phyloP scores from a whole-genome alignment of 352 stramenopile genomes.

The Paralagenidium karlingii region DNA sequence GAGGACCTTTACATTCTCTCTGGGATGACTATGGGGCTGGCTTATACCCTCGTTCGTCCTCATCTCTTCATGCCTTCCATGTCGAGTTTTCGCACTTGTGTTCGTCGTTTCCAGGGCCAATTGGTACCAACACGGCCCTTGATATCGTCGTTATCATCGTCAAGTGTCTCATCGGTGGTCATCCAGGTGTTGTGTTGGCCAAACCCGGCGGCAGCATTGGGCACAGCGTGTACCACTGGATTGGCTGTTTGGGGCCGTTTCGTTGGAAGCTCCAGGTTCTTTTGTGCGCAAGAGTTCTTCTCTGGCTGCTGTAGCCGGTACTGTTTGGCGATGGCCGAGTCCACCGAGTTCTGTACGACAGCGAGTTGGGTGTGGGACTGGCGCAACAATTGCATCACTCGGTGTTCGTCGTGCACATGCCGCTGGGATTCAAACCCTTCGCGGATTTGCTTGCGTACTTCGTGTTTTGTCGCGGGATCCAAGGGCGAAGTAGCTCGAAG shows the following conservation, averaged over 20 bases:
- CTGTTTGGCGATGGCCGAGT: constrained; percentile 41
- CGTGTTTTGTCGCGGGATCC: constrained; percentile 17
- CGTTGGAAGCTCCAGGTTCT: no score
- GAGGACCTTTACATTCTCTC: no score
- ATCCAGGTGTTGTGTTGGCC: no score
- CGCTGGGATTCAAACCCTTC: constrained; percentile 36
- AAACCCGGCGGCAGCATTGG: no score
- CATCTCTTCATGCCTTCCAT: constrained; percentile 39
- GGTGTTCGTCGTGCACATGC: constrained; percentile 33
- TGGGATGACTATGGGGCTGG: no score
- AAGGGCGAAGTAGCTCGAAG: constrained; percentile 41
- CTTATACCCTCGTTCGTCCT: no score
- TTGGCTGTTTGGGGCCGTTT: no score
- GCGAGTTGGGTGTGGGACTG: constrained; percentile 49
- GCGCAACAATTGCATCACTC: constrained; percentile 27
- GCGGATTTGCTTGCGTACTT: constrained; percentile 54
- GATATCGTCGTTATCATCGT: constrained; percentile 31
- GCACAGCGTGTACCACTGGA: no score
- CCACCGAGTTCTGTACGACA: constrained; percentile 53
- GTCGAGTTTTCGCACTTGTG: constrained; percentile 27
- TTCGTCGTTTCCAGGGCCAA: constrained; percentile 51
- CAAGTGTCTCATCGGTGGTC: no score
- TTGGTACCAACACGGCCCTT: constrained; percentile 40
- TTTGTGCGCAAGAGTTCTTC: no score
- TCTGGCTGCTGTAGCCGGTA: no score